Evolutionary conservation across 1,284 basidiomycete genomes (phyloP).

Genomic region (Marasmius sp.): DNA sequence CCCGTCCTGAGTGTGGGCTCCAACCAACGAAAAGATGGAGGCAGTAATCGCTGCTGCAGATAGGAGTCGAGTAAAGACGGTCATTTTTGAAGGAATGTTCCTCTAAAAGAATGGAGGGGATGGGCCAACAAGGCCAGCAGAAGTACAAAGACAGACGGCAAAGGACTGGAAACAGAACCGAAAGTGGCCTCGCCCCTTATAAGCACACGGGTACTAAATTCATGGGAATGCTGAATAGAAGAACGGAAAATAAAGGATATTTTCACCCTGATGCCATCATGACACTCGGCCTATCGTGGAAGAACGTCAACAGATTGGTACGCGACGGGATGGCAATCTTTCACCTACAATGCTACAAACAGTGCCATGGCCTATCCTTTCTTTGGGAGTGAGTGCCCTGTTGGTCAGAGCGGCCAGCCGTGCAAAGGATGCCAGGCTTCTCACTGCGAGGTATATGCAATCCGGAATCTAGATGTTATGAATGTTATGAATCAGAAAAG

Average conservation of each 20-base stretch:
- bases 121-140: background rate
- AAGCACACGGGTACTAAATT: background rate
- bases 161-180: background rate
- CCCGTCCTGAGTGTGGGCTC: conserved; percentile 13
- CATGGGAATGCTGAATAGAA: background rate
- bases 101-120: conserved; percentile 7
- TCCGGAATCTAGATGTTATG: too few relatives aligned
- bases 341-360: too few relatives aligned
- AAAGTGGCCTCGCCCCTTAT: background rate
- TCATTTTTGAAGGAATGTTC: conserved; percentile 9
- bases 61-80: conserved; percentile 8
- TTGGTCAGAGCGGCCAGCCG: too few relatives aligned
- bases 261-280: background rate
- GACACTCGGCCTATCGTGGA: background rate
- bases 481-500: too few relatives aligned
- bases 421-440: too few relatives aligned
- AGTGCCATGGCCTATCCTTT: too few relatives aligned
- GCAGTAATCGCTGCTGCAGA: conserved; percentile 4
- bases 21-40: conserved; percentile 21
- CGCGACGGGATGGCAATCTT: too few relatives aligned
- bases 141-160: conserved; percentile 1
- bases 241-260: background rate
- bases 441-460: too few relatives aligned
- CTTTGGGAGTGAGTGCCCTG: too few relatives aligned
- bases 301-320: background rate